Evolutionary conservation across 202 grass and related monocot species (phyloP).

Genomic region (Setaria italica): DNA sequence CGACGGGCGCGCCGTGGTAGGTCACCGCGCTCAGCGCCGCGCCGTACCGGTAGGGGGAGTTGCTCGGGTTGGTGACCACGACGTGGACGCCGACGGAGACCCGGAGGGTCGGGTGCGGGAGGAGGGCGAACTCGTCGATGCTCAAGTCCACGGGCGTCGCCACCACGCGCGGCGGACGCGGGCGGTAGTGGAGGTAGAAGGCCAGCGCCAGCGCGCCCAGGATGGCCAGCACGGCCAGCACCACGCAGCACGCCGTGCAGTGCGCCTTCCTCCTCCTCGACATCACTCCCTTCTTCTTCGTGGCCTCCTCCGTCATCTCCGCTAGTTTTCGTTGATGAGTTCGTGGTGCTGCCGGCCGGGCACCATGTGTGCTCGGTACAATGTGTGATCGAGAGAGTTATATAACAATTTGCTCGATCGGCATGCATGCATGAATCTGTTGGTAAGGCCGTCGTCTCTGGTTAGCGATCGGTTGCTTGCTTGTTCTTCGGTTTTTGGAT

Average conservation of each 20-base stretch:
- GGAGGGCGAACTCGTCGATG: constrained; percentile 35
- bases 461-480: constrained; percentile 21
- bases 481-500: constrained; percentile 33
- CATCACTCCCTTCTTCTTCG: not conserved
- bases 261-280: not conserved
- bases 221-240: constrained; percentile 17
- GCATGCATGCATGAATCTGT: not conserved
- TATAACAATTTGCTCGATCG: not conserved
- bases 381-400: not conserved
- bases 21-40: constrained; percentile 42
- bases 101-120: constrained; percentile 41
- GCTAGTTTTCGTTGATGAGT: not conserved
- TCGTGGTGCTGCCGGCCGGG: not conserved
- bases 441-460: not conserved
- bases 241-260: constrained; percentile 45
- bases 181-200: constrained; percentile 68
- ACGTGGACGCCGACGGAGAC: constrained; percentile 52
- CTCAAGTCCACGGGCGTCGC: constrained; percentile 41
- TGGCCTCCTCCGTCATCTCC: constrained; percentile 17
- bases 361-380: not conserved
- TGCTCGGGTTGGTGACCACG: constrained; percentile 67
- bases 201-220: constrained; percentile 44
- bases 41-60: constrained; percentile 56
- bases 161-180: constrained; percentile 48
- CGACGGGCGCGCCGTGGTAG: constrained; percentile 67